Percentiles rank a stretch among this genome's conserved stretches.
These are phyloP conservation scores for Epichloe gansuensis DNA, from an alignment of 2,329 filamentous ascomycete species.

Conservation along the genomic window DNA sequence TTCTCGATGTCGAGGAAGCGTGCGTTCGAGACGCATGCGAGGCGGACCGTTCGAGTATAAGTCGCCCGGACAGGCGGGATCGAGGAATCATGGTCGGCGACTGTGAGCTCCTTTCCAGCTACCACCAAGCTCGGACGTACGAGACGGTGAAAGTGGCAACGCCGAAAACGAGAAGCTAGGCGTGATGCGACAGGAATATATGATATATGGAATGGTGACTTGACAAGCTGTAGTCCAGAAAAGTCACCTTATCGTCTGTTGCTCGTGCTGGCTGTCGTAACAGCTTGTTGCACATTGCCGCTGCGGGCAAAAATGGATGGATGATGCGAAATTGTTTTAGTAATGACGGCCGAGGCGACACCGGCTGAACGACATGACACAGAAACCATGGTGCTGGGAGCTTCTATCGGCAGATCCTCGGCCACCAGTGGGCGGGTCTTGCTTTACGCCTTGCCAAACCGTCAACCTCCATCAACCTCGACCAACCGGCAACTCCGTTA, in stretches of 20 bases:
- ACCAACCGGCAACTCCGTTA: background rate
- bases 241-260: conserved; percentile 3
- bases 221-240: background rate
- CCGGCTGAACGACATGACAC: conserved; percentile 5
- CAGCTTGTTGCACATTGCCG: conserved; percentile 22
- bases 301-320: conserved; percentile 14
- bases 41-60: conserved; percentile 25
- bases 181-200: background rate
- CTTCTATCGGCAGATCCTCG: conserved; percentile 20
- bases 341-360: conserved; percentile 14
- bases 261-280: conserved; percentile 8
- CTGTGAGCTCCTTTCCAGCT: background rate
- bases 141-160: conserved; percentile 4
- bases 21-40: conserved; percentile 15
- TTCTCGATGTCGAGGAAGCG: conserved; percentile 13
- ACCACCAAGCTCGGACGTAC: conserved; percentile 3
- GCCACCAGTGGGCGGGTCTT: conserved; percentile 1
- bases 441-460: too few species aligned
- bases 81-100: conserved; percentile 27
- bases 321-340: conserved; percentile 14
- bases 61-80: conserved; percentile 27
- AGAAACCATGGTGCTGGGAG: conserved; percentile 12
- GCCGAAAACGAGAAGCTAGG: background rate
- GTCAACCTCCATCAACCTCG: too few species aligned
- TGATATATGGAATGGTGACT: background rate